Base-by-base conservation (phyloP, 2,329 filamentous ascomycete species). In the Exophiala phaeomuriformis region DNA sequence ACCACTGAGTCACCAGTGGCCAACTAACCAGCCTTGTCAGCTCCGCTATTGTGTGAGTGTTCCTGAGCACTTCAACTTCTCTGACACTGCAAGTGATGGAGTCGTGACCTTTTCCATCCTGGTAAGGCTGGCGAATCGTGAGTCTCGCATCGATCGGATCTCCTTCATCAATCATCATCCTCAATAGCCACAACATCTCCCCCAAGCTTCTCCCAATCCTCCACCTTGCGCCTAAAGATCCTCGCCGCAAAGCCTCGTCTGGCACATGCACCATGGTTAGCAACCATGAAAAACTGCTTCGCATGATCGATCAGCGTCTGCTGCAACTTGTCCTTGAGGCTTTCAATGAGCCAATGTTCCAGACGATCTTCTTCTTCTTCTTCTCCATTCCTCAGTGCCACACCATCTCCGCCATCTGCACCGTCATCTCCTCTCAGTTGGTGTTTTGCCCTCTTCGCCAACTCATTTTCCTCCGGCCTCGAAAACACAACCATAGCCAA, bases 401-500 rank as follows among this genome's bases (percentile, higher is more conserved):
- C 1, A 19, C 19, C 19, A 8, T 39, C 36, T 39, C 36, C 10
- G 4, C 36, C 4, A 12, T 12, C 36, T 9, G 36, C 36, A 39
- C 19, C 36, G 36, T 39, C 39, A 19, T 19, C 47, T 10, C 7
- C 19, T 29, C 5, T 10, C 5, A 10, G 28, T 32, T 39, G n/a
- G 36, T 10, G 30, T 44, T 47, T 19, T 10, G 12, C 41, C 27
- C 10, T 33, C 36, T 5, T 33, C 5, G 39, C 8, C 32, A 52
- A 3, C 9, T 33, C 33, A 19, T 19, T 28, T 19, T 19, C 12
- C 10, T 58, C 39, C 29, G 46, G 44, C 30, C 56, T 33, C 5
- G 56, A 56, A 36, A 59, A 59, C 3, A 56, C 49, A 31, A 56
- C 32, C 53, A 36, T 52, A 5, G 53, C 50, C 8, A 56, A 12